Evolutionary conservation across 371 early-diverging fungal genomes (phyloP).

Genomic region (Mortierella sp.): DNA sequence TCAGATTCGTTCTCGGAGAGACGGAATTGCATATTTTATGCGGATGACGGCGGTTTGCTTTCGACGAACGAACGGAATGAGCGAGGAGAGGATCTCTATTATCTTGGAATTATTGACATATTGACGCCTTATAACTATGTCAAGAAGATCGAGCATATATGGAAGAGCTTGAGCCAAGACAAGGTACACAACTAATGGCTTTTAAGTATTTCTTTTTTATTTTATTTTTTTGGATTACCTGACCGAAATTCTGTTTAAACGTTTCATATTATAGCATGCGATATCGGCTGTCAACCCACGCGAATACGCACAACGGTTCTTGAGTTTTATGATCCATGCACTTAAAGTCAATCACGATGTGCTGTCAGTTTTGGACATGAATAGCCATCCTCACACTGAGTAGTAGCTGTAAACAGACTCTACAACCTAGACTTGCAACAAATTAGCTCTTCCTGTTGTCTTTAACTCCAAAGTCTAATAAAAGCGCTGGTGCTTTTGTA

Average conservation of each 20-base stretch:
- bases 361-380: conserved; percentile 24
- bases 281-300: conserved; percentile 92
- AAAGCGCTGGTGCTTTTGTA: no score
- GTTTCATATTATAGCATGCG: conserved; percentile 55
- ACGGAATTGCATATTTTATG: conserved; percentile 82
- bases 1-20: conserved; percentile 65
- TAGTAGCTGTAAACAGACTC: conserved; percentile 1
- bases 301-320: conserved; percentile 87
- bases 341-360: conserved; percentile 52
- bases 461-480: no score
- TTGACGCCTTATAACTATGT: conserved; percentile 90
- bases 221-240: neutral
- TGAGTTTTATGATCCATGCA: conserved; percentile 79
- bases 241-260: neutral
- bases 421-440: no score
- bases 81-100: conserved; percentile 82
- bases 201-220: neutral
- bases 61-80: conserved; percentile 81
- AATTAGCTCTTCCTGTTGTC: no score
- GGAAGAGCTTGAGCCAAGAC: conserved; percentile 85
- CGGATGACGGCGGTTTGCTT: conserved; percentile 90
- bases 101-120: conserved; percentile 96
- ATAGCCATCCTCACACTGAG: conserved; percentile 51
- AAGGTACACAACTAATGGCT: conserved; percentile 57
- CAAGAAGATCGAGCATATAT: conserved; percentile 89